Evolutionary conservation across 2,329 filamentous ascomycete genomes (phyloP), one percentile per base, ranked within the genome.

Genomic region (Blastomyces silverae): DNA sequence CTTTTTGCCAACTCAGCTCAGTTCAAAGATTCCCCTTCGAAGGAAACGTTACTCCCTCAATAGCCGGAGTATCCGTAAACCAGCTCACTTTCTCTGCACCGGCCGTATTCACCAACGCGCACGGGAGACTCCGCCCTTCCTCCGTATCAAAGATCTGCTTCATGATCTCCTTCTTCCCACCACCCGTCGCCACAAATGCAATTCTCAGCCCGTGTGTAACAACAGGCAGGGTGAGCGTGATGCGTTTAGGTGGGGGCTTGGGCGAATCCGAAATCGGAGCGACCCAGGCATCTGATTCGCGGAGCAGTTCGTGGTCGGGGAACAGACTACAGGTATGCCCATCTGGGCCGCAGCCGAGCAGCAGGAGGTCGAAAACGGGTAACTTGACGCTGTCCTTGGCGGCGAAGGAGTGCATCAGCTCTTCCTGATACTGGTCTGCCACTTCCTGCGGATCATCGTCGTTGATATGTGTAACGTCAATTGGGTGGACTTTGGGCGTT

Each of bases 261-360:
- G 94, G 94, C 55, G 91, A 96, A 80, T 97, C 91, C 73, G 89
- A 87, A 73, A 97, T 95, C 57, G 91, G 86, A 17, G 92, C 89
- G 55, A 97, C 91, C 94, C 94, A 99, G 63, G 93, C 91, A 72
- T 87, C 88, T 46, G 85, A 85, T 80, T 97, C 93, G 69, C 92
- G 87, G 70, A 97, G 84, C 63, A 97, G 84, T 65, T 88, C 85
- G 75, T 97, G 93, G 64, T 89, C 89, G 5, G 94, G 94, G 82
- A 99, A 99, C 62, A 99, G 82, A 71, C 89, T 94, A 87, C 94
- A 97, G 44, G 94, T 97, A 81, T 99, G 94, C 62, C 94, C 94
- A 77, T 97, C 94, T 17, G 94, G 93, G 0, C 94, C 94, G 76
- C 91, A 96, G 72, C 94, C 94, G 53, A 99, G 87, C 53, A 99